These are phyloP conservation scores for Aplosporella prunicola DNA, from an alignment of 2,329 filamentous ascomycete genomes.

Conservation along the genomic window DNA sequence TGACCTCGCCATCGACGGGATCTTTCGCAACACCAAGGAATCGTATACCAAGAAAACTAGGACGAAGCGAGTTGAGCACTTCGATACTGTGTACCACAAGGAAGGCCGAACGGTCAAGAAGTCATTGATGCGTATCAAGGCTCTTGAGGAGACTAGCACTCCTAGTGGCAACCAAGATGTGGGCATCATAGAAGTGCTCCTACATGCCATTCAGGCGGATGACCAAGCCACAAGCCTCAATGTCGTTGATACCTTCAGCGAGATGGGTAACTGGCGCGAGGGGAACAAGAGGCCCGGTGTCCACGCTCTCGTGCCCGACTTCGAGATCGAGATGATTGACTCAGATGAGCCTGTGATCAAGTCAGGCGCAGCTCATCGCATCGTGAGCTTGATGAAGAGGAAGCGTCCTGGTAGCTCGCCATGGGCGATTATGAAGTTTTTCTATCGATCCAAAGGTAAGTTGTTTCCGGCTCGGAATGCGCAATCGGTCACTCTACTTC, in stretches of 20 bases:
- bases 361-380: too few relatives aligned
- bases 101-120: background rate
- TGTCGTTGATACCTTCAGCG: background rate
- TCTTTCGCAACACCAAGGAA: slow-evolving; percentile 18
- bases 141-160: background rate
- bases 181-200: slow-evolving; percentile 24
- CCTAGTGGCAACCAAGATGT: too few relatives aligned
- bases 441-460: slow-evolving; percentile 28
- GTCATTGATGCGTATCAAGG: background rate
- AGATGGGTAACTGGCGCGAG: background rate
- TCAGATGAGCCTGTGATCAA: too few relatives aligned
- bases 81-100: slow-evolving; percentile 1
- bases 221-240: background rate
- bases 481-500: too few relatives aligned
- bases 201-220: slow-evolving; percentile 16
- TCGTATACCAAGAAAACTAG: background rate
- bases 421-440: slow-evolving; percentile 34
- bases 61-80: slow-evolving; percentile 12
- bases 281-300: too few relatives aligned
- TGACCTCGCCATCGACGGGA: slow-evolving; percentile 31
- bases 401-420: slow-evolving; percentile 27
- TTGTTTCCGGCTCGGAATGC: too few relatives aligned
- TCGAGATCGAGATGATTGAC: too few relatives aligned
- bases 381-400: too few relatives aligned
- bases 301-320: too few relatives aligned